Percentiles rank a stretch among this genome's conserved stretches.
Conservation (phyloP, 2,329 filamentous ascomycete species). For the Penicillium concentricum region DNA sequence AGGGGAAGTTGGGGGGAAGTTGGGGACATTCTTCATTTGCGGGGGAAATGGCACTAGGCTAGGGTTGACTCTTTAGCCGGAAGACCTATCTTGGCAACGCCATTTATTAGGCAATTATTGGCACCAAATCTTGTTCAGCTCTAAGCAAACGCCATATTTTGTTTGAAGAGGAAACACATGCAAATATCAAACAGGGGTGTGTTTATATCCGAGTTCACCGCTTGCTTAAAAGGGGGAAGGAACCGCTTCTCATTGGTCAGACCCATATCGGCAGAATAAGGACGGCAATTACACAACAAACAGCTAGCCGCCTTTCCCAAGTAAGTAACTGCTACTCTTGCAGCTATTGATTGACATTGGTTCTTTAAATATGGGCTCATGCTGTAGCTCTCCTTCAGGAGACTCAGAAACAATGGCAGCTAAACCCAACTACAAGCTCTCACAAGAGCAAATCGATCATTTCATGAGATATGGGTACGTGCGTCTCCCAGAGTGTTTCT, state of each 20-base stretch:
- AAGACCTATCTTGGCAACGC: neutral
- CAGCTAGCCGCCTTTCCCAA: neutral
- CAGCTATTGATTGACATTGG: neutral
- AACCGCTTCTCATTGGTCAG: neutral
- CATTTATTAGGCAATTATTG: neutral
- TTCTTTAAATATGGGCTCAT: neutral
- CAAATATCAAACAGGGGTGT: too few relatives aligned
- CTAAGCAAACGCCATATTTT: neutral
- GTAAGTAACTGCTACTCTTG: neutral
- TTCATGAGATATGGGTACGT: constrained; percentile 59
- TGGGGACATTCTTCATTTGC: constrained; percentile 1
- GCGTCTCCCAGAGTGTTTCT: constrained; percentile 55
- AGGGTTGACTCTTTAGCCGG: constrained; percentile 6
- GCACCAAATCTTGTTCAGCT: neutral
- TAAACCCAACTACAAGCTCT: constrained; percentile 30
- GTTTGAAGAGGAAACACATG: neutral
- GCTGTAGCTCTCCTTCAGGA: neutral
- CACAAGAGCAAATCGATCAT: constrained; percentile 50
- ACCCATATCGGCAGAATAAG: neutral
- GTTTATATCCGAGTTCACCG: neutral
- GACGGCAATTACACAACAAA: neutral
- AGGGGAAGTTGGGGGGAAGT: neutral
- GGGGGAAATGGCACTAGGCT: neutral
- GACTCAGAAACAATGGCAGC: neutral
- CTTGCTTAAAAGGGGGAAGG: neutral